Conservation (phyloP, 1,139 yeast genomes). For the Spencermartinsiella ligniputridi region DNA sequence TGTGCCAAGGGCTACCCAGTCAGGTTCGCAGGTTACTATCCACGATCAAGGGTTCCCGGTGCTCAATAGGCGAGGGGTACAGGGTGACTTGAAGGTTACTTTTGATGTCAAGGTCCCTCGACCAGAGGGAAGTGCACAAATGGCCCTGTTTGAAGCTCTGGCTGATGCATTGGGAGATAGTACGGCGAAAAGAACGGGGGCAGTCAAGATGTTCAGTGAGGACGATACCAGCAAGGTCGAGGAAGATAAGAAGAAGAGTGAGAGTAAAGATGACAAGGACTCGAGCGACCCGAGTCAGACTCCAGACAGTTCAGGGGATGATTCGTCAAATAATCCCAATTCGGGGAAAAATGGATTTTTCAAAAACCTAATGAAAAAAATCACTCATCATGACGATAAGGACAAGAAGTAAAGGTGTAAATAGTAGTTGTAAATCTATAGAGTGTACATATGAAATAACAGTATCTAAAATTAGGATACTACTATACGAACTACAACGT, state of each 20-base stretch:
- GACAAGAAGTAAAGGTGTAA: conserved; percentile 1
- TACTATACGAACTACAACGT: no score
- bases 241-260: conserved; percentile 6
- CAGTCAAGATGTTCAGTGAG: conserved; percentile 46
- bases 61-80: conserved; percentile 44
- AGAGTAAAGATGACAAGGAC: conserved; percentile 20
- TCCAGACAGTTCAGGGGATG: background rate
- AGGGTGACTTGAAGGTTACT: conserved; percentile 73
- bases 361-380: conserved; percentile 28
- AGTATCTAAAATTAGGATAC: no score
- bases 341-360: conserved; percentile 21
- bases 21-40: conserved; percentile 67
- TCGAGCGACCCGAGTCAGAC: conserved; percentile 6
- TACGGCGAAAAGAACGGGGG: conserved; percentile 55
- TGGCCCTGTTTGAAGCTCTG: conserved; percentile 86
- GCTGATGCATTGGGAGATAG: conserved; percentile 86
- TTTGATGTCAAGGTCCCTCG: conserved; percentile 67
- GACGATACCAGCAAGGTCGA: conserved; percentile 11
- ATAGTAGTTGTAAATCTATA: background rate
- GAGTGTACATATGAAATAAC: background rate
- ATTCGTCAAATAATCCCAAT: conserved; percentile 2
- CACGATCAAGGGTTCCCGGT: conserved; percentile 89
- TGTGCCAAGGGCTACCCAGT: conserved; percentile 83
- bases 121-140: conserved; percentile 83
- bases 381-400: conserved; percentile 25